A percentile compares a stretch with the other conserved stretches of the same genome.
These are phyloP conservation scores for Pseudocercospora pini-densiflorae DNA, from an alignment of 2,329 filamentous ascomycete genomes.

Conservation along the genomic window DNA sequence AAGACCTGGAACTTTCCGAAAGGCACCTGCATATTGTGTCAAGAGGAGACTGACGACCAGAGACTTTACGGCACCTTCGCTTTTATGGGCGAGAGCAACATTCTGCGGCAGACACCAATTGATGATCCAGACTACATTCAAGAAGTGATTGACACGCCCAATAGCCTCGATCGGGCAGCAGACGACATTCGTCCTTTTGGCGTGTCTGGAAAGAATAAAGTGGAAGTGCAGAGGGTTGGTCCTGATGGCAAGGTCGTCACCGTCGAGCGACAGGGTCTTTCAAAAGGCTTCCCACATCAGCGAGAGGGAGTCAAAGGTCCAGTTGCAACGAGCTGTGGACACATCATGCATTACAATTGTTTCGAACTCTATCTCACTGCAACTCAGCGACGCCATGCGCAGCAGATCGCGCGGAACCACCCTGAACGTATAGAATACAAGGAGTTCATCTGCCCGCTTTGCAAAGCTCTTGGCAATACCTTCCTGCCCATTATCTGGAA, in stretches of 20 bases:
- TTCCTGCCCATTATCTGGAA: constrained; percentile 97
- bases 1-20: constrained; percentile 88
- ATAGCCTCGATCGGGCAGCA: constrained; percentile 81
- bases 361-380: constrained; percentile 91
- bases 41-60: constrained; percentile 91
- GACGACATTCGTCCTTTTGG: constrained; percentile 87
- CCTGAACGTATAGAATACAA: constrained; percentile 78
- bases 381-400: constrained; percentile 79
- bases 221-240: constrained; percentile 75
- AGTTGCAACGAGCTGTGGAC: constrained; percentile 88
- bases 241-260: constrained; percentile 71
- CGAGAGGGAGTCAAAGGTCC: constrained; percentile 67
- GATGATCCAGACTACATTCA: constrained; percentile 81
- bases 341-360: constrained; percentile 98
- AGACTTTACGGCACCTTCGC: constrained; percentile 92
- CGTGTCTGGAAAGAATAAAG: constrained; percentile 83
- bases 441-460: constrained; percentile 95
- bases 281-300: constrained; percentile 81
- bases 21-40: constrained; percentile 93
- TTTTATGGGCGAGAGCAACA: constrained; percentile 81
- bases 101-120: constrained; percentile 84
- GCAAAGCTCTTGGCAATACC: constrained; percentile 93
- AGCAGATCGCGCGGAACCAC: constrained; percentile 93
- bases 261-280: constrained; percentile 79
- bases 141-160: constrained; percentile 78